A percentile compares a stretch with the other conserved stretches of the same genome.
These are phyloP conservation scores for Apiospora phragmitis DNA, from an alignment of 2,329 filamentous ascomycete genomes.

Conservation along the genomic window DNA sequence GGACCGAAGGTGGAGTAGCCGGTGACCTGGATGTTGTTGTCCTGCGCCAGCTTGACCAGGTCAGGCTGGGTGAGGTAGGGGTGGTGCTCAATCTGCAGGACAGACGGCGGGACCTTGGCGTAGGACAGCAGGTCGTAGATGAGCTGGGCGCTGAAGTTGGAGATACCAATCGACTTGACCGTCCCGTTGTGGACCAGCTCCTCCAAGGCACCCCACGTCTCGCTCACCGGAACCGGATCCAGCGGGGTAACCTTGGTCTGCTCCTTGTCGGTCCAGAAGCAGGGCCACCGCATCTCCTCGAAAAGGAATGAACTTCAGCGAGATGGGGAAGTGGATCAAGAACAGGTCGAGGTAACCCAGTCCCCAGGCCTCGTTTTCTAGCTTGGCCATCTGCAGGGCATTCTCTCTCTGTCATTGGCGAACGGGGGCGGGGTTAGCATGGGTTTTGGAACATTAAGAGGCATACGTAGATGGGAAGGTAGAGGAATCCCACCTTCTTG, in stretches of 20 bases:
- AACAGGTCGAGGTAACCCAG: conserved; percentile 70
- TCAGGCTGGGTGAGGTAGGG: conserved; percentile 66
- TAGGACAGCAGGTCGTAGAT: conserved; percentile 80
- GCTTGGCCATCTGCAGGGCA: conserved; percentile 60
- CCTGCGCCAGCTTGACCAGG: conserved; percentile 56
- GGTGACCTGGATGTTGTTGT: conserved; percentile 57
- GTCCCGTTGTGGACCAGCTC: conserved; percentile 68
- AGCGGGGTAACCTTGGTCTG: conserved; percentile 45
- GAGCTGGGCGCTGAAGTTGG: conserved; percentile 77
- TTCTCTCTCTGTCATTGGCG: conserved; percentile 46
- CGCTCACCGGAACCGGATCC: conserved; percentile 70
- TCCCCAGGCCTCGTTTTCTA: conserved; percentile 62
- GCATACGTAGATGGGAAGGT: background rate
- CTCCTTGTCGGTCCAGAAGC: conserved; percentile 42
- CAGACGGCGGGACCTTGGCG: conserved; percentile 71
- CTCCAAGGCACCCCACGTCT: conserved; percentile 85
- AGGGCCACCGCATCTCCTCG: conserved; percentile 36
- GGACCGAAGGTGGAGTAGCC: conserved; percentile 67
- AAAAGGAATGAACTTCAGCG: conserved; percentile 44
- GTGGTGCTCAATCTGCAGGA: conserved; percentile 87
- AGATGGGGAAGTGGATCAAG: conserved; percentile 64
- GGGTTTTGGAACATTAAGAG: background rate
- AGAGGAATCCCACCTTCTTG: conserved; percentile 39
- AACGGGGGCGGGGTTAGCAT: background rate
- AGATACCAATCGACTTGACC: conserved; percentile 74